phyloP scores from a whole-genome alignment of 495 filamentous ascomycete species.

The Alectoria sarmentosa region DNA sequence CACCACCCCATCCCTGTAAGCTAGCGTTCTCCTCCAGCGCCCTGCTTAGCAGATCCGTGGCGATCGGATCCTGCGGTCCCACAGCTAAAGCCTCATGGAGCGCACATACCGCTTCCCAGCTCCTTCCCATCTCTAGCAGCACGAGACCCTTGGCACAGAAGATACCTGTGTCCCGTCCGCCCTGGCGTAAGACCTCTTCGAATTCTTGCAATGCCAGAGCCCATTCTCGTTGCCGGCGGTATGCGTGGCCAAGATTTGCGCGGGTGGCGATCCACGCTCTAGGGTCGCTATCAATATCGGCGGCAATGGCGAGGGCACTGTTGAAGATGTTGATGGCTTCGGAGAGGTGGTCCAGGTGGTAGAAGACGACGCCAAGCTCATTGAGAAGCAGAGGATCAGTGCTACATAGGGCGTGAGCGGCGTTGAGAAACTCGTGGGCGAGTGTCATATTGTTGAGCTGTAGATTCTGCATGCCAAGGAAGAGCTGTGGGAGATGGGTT shows the following conservation, averaged over 20 bases:
- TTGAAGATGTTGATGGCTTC: conserved; percentile 67
- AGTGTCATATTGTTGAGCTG: conserved; percentile 90
- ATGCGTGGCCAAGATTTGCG: conserved; percentile 83
- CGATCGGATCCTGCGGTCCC: conserved; percentile 60
- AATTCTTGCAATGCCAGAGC: conserved; percentile 71
- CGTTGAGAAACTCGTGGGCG: conserved; percentile 91
- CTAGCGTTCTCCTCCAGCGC: conserved; percentile 29
- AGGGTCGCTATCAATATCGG: conserved; percentile 72
- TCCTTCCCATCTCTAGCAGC: conserved; percentile 57
- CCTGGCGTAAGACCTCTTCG: conserved; percentile 70
- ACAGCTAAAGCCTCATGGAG: conserved; percentile 70
- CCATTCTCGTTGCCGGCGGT: conserved; percentile 62
- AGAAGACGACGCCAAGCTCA: conserved; percentile 89
- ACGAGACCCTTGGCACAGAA: conserved; percentile 70
- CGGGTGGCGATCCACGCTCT: conserved; percentile 81
- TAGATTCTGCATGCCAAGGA: conserved; percentile 97
- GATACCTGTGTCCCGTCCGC: conserved; percentile 63
- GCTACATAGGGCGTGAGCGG: conserved; percentile 69
- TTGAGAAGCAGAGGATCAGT: conserved; percentile 88
- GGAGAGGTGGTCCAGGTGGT: conserved; percentile 76
- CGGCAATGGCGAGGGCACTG: conserved; percentile 66
- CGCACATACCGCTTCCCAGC: conserved; percentile 58
- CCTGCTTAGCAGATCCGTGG: conserved; percentile 50
- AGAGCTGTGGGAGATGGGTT: conserved; percentile 92
- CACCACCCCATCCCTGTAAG: conserved; percentile 26